Evolutionary conservation across 306 rosid species (phyloP), one percentile per base, ranked within the genome.

Genomic region (Glycyrrhiza uralensis): DNA sequence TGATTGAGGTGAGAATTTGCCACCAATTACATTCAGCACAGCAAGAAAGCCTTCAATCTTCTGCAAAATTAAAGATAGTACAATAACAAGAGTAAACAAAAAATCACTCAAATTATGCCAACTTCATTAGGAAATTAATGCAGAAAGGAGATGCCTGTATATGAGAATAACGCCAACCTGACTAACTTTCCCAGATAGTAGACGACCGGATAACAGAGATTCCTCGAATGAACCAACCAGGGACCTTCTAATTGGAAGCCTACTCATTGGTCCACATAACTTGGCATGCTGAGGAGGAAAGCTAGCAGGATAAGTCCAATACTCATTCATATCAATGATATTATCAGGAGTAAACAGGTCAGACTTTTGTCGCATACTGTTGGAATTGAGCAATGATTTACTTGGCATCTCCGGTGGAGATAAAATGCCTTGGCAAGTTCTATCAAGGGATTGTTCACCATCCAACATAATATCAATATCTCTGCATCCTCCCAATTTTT

Each of bases 181-280:
- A 69, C 81, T 71, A 83, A 78, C 70, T 88, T 85, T 87, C 64
- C 71, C 83, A 14, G 80, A 86, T 11, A 74, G 77, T 70, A 89
- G 82, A 42, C 96, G 83, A 24, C 97, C 97, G 32, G 93, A 87
- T 76, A 92, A 80, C 35, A 92, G 67, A 14, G 96, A 92, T 80
- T 92, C 97, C 89, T 92, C 96, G 42, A 89, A 89, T 19, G 97
- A 92, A 67, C 97, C 97, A 56, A 92, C 84, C 67, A 92, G 79
- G 12, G 96, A 87, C 77, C 93, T 87, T 81, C 93, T 79, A 54
- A 63, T 61, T 4, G 85, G 85, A 17, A 81, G 46, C 60, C 87
- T 85, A 72, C 72, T 79, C 41, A 71, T 47, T 2, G 75, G 26
- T 76, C 82, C 71, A 26, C 39, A 76, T 29, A 79, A 72, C 30